Percentiles rank a stretch among this genome's conserved stretches.
Evolutionary conservation across 2,329 filamentous ascomycete genomes (phyloP).

Genomic region (Trichoderma pleuroti): DNA sequence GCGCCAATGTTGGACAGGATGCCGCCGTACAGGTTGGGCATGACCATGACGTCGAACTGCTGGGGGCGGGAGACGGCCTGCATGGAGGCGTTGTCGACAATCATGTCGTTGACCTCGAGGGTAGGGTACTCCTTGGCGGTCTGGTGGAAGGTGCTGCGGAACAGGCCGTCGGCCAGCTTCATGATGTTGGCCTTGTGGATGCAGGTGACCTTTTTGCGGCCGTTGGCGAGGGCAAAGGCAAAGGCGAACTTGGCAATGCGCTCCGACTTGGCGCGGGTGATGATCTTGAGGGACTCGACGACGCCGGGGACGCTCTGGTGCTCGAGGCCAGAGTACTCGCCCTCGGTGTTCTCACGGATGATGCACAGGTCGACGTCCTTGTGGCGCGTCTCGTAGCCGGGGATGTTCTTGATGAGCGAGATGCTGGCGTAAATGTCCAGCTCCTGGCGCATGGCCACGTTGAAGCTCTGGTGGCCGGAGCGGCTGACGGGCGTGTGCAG

Average conservation of each 20-base stretch:
- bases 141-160: constrained; percentile 94
- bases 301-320: constrained; percentile 96
- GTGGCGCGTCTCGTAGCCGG: constrained; percentile 95
- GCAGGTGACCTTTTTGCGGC: constrained; percentile 98
- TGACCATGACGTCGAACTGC: constrained; percentile 99
- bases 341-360: constrained; percentile 99
- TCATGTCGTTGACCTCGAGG: constrained; percentile 97
- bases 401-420: constrained; percentile 98
- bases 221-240: constrained; percentile 95
- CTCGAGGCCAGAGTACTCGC: constrained; percentile 98
- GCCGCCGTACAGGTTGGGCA: constrained; percentile 98
- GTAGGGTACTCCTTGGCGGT: constrained; percentile 94
- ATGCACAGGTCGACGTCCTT: constrained; percentile 97
- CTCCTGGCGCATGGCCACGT: constrained; percentile 97
- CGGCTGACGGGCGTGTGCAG: constrained; percentile 95
- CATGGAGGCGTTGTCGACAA: constrained; percentile 99
- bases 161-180: constrained; percentile 98
- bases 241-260: constrained; percentile 99
- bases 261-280: constrained; percentile 98
- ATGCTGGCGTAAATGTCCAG: constrained; percentile 99
- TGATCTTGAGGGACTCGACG: constrained; percentile 99
- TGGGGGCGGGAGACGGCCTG: constrained; percentile 94
- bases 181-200: constrained; percentile 99
- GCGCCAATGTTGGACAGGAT: constrained; percentile 99
- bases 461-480: constrained; percentile 98